Evolutionary conservation across 2,329 filamentous ascomycete species (phyloP).

Genomic region (Phialophora expanda): DNA sequence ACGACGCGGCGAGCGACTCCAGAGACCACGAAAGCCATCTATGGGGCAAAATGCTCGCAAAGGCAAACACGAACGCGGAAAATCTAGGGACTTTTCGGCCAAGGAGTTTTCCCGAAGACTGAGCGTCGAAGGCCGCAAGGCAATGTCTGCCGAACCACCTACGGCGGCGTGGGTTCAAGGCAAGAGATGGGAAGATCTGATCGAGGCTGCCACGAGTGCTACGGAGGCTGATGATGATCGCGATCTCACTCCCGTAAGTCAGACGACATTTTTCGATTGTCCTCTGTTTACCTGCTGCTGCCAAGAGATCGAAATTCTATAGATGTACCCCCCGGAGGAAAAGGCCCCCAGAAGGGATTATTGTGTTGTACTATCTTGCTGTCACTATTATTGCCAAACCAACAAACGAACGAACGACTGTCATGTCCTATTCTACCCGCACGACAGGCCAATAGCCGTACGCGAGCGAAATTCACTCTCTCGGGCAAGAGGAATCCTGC

Average conservation of each 20-base stretch:
- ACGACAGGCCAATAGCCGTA: slow-evolving; percentile 26
- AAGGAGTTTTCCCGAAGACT: slow-evolving; percentile 74
- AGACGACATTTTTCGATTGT: slow-evolving; percentile 42
- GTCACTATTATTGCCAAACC: slow-evolving; percentile 39
- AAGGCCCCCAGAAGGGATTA: slow-evolving; percentile 28
- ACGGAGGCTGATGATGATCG: slow-evolving; percentile 79
- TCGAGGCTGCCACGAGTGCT: slow-evolving; percentile 90
- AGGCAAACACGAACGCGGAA: slow-evolving; percentile 78
- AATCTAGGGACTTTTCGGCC: slow-evolving; percentile 56
- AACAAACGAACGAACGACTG: slow-evolving; percentile 29
- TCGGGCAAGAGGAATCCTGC: slow-evolving; percentile 33
- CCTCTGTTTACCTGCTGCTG: slow-evolving; percentile 42
- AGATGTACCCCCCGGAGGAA: slow-evolving; percentile 35
- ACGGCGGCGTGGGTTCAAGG: slow-evolving; percentile 73
- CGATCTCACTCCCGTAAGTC: slow-evolving; percentile 82
- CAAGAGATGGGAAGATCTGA: slow-evolving; percentile 94
- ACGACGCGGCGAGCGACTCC: slow-evolving; percentile 67
- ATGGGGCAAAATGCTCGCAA: slow-evolving; percentile 78
- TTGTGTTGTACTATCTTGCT: slow-evolving; percentile 37
- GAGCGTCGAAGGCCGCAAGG: slow-evolving; percentile 78
- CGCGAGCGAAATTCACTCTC: slow-evolving; percentile 12
- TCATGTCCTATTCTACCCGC: slow-evolving; percentile 32
- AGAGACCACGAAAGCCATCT: slow-evolving; percentile 81
- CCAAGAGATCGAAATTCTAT: slow-evolving; percentile 42
- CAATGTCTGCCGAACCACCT: slow-evolving; percentile 82